Conservation (phyloP, 1,139 yeast species). For the Debaryomycetaceae sp. region DNA sequence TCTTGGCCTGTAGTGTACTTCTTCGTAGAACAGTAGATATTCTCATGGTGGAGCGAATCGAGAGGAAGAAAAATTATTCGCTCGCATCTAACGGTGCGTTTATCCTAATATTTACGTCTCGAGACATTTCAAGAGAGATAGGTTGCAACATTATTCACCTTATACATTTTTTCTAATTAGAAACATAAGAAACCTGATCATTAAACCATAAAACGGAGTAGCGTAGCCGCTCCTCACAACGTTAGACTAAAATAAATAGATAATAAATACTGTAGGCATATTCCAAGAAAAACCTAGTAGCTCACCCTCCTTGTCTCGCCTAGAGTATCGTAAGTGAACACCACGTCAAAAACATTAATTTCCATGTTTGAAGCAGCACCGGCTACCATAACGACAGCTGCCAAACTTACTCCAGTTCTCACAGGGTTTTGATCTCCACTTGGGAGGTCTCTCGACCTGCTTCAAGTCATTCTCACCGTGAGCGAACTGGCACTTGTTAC, state of each 20-base stretch:
- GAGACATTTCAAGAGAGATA: no score
- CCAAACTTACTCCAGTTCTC: slow-evolving; percentile 85
- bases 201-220: neutral
- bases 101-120: no score
- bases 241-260: neutral
- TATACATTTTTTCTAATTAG: neutral
- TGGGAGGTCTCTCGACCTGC: slow-evolving; percentile 68
- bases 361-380: slow-evolving; percentile 90
- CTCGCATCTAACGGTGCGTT: no score
- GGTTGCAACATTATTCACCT: neutral
- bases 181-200: neutral
- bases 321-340: neutral
- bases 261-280: neutral
- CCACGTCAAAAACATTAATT: neutral
- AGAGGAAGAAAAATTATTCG: no score
- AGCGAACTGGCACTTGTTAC: slow-evolving; percentile 90
- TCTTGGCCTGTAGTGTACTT: no score
- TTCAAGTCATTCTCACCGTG: slow-evolving; percentile 82
- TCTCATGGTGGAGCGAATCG: no score
- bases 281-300: neutral
- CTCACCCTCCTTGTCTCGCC: neutral
- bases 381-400: slow-evolving; percentile 80
- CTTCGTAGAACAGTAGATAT: no score
- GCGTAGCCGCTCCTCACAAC: neutral
- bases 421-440: slow-evolving; percentile 91